Base-by-base conservation (phyloP, 2,329 filamentous ascomycete species). In the Talaromyces sp. region DNA sequence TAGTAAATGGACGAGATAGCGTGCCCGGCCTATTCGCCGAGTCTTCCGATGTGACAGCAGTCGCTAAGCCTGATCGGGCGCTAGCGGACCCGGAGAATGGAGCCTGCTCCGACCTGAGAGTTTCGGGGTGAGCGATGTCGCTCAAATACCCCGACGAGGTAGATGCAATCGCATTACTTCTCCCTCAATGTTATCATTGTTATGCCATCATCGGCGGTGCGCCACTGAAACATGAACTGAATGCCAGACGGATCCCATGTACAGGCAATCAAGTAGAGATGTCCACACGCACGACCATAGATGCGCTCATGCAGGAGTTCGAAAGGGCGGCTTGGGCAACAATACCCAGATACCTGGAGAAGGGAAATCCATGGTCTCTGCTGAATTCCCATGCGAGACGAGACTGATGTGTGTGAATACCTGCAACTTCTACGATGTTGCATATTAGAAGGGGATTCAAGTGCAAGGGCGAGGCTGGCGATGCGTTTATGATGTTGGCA, bases 1-100 rank as follows among this genome's bases (percentile, higher is more conserved):
- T 6, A 19, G 47, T 31, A 7, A 22, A 54, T 27, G 15, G 8
- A 47, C 8, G n/a, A 45, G 31, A 51, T 38, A 29, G 7, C 19
- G 36, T 40, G 17, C 7, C 58, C 58, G 58, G 60, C 34, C 47
- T 22, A 31, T 53, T 27, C 61, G 61, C 61, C 61, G 61, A 63
- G 40, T 22, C 19, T 31, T 53, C 61, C 61, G 49, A 63, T 51
- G 29, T 62, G 34, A 61, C 45, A 15, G 15, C 45, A 27, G 31
- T 27, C 49, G 36, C 61, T 63, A 63, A 31, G 34, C 22, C 49
- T 43, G 10, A 29, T 19, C 19, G 19, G 25, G 49, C n/a, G 10
- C 19, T 63, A 45, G 51, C n/a, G 49, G 31, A 8, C 2, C 29
- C 61, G 61, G 61, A 63, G 51, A 34, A 53, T 38, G 31, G 34